These are phyloP conservation scores for Hypoxylon subgilvum DNA, from an alignment of 495 filamentous ascomycete species.

Conservation along the genomic window DNA sequence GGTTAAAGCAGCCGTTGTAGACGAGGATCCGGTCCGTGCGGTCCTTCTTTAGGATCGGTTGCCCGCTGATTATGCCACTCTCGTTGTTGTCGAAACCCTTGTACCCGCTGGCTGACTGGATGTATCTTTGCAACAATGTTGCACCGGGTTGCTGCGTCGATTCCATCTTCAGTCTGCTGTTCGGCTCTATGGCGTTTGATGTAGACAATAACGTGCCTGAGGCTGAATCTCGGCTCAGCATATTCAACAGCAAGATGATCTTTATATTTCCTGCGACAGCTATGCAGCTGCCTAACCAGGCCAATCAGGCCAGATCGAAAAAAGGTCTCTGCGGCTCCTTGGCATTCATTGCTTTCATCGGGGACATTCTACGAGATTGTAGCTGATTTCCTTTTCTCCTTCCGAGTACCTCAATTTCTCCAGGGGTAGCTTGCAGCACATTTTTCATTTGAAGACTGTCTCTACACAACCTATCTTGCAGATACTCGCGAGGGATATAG, in stretches of 20 bases:
- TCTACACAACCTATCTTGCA: no score
- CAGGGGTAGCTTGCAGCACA: no score
- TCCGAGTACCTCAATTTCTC: no score
- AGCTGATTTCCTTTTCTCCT: conserved; percentile 1
- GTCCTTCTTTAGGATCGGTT: neutral
- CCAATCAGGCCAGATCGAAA: neutral
- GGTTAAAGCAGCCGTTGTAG: conserved; percentile 42
- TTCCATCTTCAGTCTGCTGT: neutral
- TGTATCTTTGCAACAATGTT: neutral
- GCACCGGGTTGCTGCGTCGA: neutral
- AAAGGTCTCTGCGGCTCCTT: conserved; percentile 10
- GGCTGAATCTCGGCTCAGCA: conserved; percentile 13
- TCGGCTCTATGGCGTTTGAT: no score
- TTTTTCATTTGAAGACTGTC: no score
- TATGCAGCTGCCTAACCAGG: conserved; percentile 8
- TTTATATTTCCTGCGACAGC: conserved; percentile 3
- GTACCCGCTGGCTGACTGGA: neutral
- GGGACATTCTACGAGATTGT: neutral
- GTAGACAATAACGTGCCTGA: no score
- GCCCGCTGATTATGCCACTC: neutral
- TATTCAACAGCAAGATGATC: conserved; percentile 23
- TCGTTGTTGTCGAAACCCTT: neutral
- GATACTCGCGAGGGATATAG: no score
- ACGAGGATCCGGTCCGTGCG: conserved; percentile 29
- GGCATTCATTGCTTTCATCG: neutral